Conservation (phyloP, 83 land plant species). For the Diphasiastrum complanatum region DNA sequence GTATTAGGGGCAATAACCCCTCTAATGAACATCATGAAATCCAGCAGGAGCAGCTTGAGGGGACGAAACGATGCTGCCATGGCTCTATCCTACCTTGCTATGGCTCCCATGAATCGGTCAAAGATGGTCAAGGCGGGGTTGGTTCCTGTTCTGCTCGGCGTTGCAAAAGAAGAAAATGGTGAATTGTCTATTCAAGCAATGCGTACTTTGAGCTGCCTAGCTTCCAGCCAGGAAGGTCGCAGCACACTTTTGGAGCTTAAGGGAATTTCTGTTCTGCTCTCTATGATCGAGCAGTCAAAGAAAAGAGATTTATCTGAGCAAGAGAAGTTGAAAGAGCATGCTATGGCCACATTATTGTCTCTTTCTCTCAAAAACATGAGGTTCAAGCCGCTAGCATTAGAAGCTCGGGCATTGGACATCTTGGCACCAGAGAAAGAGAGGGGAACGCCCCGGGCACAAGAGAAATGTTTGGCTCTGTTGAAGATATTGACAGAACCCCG, state of each 20-base stretch:
- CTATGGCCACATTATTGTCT: constrained; percentile 49
- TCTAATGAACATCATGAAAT: constrained; percentile 45
- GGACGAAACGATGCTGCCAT: constrained; percentile 56
- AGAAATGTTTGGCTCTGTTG: constrained; percentile 44
- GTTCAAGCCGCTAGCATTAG: constrained; percentile 50
- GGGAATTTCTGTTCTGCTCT: constrained; percentile 40
- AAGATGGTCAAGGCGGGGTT: constrained; percentile 62
- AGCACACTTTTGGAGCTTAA: constrained; percentile 53
- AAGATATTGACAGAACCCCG: constrained; percentile 40
- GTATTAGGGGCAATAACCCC: constrained; percentile 69
- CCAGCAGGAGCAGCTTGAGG: constrained; percentile 21
- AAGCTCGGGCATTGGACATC: constrained; percentile 51
- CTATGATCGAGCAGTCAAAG: too few relatives aligned
- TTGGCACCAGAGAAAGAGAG: constrained; percentile 42
- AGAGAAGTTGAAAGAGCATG: constrained; percentile 38
- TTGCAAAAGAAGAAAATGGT: constrained; percentile 24
- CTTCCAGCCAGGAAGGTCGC: constrained; percentile 49
- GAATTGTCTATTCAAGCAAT: constrained; percentile 32
- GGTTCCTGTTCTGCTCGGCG: constrained; percentile 37
- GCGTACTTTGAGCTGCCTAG: constrained; percentile 49
- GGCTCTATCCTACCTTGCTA: constrained; percentile 63
- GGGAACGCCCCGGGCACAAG: constrained; percentile 57
- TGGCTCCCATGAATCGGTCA: constrained; percentile 47
- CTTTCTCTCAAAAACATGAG: constrained; percentile 49
- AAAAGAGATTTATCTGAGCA: too few relatives aligned